Evolutionary conservation across 2,329 filamentous ascomycete species (phyloP).

Genomic region (Dissoconium aciculare): DNA sequence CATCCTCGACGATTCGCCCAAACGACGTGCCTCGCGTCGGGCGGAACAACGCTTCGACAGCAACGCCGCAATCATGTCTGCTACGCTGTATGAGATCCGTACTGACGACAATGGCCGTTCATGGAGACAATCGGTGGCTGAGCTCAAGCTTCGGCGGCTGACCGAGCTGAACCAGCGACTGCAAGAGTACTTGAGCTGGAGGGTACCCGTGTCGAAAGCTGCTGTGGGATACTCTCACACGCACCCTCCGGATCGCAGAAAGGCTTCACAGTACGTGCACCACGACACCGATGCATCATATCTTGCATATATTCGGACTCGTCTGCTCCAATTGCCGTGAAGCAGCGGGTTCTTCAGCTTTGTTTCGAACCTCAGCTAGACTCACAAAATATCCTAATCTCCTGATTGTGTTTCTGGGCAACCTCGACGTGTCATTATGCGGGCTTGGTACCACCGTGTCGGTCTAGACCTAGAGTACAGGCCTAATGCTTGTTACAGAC

Average conservation of each 20-base stretch:
- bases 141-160: constrained; percentile 88
- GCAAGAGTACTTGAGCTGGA: constrained; percentile 87
- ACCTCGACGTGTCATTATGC: no score
- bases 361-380: no score
- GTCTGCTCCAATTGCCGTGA: no score
- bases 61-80: constrained; percentile 38
- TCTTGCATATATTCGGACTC: constrained; percentile 1
- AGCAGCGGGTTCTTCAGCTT: no score
- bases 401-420: no score
- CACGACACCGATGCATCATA: no score
- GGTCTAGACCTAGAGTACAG: no score
- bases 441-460: no score
- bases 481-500: no score
- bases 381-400: no score
- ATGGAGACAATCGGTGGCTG: constrained; percentile 98
- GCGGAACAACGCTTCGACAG: not conserved
- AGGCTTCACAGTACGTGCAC: no score
- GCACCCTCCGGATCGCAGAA: no score
- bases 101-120: constrained; percentile 55
- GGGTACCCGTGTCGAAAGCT: constrained; percentile 90
- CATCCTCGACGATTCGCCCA: not conserved
- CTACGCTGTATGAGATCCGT: constrained; percentile 52
- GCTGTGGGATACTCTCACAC: constrained; percentile 38
- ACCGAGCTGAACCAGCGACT: constrained; percentile 94
- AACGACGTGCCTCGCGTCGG: not conserved